Evolutionary conservation across 768 basidiomycete genomes (phyloP).

Genomic region (Rhizopogon sp.): DNA sequence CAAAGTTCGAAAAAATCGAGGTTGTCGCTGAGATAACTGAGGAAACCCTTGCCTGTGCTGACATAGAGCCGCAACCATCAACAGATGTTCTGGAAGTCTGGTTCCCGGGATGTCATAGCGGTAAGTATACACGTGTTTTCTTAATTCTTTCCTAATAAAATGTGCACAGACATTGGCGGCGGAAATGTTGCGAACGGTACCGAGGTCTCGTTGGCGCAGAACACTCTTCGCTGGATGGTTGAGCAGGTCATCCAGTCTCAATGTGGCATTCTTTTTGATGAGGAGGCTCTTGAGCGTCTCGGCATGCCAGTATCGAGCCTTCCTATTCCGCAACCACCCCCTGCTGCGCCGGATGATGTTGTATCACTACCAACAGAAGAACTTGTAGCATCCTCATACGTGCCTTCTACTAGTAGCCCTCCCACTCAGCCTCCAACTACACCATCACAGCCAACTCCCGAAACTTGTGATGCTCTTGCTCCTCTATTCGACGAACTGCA

Average conservation of each 20-base stretch:
- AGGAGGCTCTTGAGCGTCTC: constrained; percentile 38
- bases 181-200: constrained; percentile 44
- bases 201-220: constrained; percentile 44
- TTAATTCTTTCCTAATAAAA: not conserved
- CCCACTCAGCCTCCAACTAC: not conserved
- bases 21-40: not conserved
- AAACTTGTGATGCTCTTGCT: constrained; percentile 33
- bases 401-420: not conserved
- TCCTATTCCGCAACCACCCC: constrained; percentile 8
- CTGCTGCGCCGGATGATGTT: not conserved
- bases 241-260: constrained; percentile 52
- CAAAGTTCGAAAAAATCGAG: not conserved
- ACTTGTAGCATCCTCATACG: not conserved
- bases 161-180: constrained; percentile 61
- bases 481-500: constrained; percentile 51
- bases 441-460: constrained; percentile 2
- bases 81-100: constrained; percentile 73
- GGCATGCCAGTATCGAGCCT: constrained; percentile 24
- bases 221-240: constrained; percentile 77
- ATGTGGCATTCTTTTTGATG: constrained; percentile 59
- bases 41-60: not conserved
- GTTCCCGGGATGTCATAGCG: constrained; percentile 71
- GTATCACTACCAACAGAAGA: not conserved
- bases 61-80: not conserved
- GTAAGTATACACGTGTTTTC: constrained; percentile 32